Base-by-base conservation (phyloP, 2,329 filamentous ascomycete species). In the Podosphaera xanthii region DNA sequence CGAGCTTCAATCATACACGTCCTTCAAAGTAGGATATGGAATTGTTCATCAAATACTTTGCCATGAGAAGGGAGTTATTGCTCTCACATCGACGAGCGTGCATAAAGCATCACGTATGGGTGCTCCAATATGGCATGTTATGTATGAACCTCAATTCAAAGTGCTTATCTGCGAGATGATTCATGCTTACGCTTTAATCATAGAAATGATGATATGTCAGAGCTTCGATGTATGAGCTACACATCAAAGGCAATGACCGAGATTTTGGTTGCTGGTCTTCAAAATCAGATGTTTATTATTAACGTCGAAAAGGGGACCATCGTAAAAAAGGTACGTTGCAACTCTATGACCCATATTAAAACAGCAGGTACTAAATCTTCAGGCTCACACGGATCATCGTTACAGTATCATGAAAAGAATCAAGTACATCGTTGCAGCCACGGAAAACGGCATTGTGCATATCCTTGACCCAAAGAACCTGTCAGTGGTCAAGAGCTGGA, bases 171-270 rank as follows among this genome's bases (percentile, higher is more conserved):
- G 36, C 49, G 40, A 22, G 10, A 49, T n/a, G 48, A 38, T 42
- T 30, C 58, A 61, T 55, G 58, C 66, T 68, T 60, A 66, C 61
- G 12, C 56, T 56, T 53, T 8, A 46, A 44, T 31, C 52, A 42
- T 63, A 86, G 83, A 63, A 77, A 82, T 67, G 75, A 81, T 35
- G 84, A 85, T 59, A 94, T 97, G 84, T 81, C 78, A 63, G 87
- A 96, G 68, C 74, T 98, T 63, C 81, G 82, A 65, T 97, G 92
- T 71, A 97, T 97, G 89, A 91, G 86, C 69, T 96, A 94, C 69
- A 94, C 88, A 1, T 89, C 87, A 35, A 89, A 89, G 67, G 85
- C 85, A 7, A 87, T 86, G 34, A 79, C 80, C 12, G 86, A 94
- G 67, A 83, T 98, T 60, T 74, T 98, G 30, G 86, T 91, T 40